These are phyloP conservation scores for Populus hybrid DNA, from an alignment of 441 rosid genomes.

Conservation along the genomic window DNA sequence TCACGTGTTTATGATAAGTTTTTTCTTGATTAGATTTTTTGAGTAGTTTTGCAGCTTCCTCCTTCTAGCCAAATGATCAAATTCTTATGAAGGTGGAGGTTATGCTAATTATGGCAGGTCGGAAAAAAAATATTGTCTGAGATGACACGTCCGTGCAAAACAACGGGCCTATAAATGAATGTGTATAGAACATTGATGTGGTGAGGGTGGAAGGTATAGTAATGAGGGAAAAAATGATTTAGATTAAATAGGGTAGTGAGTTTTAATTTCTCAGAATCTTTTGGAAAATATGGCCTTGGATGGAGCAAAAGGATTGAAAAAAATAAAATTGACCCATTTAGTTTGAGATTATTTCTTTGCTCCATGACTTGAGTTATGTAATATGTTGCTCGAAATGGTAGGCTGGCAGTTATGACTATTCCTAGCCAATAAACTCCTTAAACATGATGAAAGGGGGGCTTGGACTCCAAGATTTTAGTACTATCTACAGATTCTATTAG, in stretches of 20 bases:
- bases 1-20: neutral
- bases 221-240: neutral
- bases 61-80: neutral
- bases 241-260: neutral
- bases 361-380: neutral
- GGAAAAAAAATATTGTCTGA: neutral
- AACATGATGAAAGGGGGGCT: neutral
- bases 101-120: neutral
- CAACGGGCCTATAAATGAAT: neutral
- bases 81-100: neutral
- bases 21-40: neutral
- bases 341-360: neutral
- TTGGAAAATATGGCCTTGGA: neutral
- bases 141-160: neutral
- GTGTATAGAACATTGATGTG: neutral
- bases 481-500: neutral
- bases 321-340: neutral
- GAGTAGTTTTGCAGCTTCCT: neutral
- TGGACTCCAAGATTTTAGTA: neutral
- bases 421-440: neutral
- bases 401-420: neutral
- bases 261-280: slow-evolving; percentile 6
- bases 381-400: neutral
- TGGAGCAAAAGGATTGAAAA: neutral
- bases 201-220: neutral